Base-by-base conservation (phyloP, 148 eudicot species). In the Limonium bicolor region DNA sequence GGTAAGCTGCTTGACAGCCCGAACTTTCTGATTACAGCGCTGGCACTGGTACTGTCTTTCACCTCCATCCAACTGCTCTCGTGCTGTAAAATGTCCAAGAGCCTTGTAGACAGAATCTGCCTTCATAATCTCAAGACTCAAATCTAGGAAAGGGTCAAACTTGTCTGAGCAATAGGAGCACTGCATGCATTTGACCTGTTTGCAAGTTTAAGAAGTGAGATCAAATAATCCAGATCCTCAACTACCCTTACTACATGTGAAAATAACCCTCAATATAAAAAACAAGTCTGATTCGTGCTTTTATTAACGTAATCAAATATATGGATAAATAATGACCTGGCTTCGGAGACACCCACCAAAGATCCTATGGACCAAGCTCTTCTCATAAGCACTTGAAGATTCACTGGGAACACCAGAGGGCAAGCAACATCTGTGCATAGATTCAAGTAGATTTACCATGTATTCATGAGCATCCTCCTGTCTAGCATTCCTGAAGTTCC, bases 401-500 rank as follows among this genome's bases (percentile, higher is more conserved):
- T 85, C 88, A 41, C 76, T 69, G 20, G 84, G 85, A 45, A 80
- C 82, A 51, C 99, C 95, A 17, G 79, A 69, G 41, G 99, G 88
- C 50, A 90, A 70, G 70, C 88, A 78, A 39, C 99, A 90, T 41
- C 67, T 90, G 57, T 90, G 95, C 99, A 90, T 90, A 2, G 95
- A 80, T 59, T 84, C 95, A 37, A 90, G 60, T 61, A 90, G 54
- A 66, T 90, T 76, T 50, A 90, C 84, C 99, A 90, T 80, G 75
- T 77, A 90, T 48, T 90, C 99, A 60, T 90, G 99, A 12, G 99
- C 99, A 67, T 90, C 99, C 63, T 90, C 95, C 60, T 84, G 95
- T 60, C 99, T 80, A 11, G 78, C 68, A 59, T 64, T 80, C 28
- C 87, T 67, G 41, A 90, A 90, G 47, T 51, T 84, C 27, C 85